Evolutionary conservation across 805 yeast genomes (phyloP).

Genomic region (Yarrowia sp.): DNA sequence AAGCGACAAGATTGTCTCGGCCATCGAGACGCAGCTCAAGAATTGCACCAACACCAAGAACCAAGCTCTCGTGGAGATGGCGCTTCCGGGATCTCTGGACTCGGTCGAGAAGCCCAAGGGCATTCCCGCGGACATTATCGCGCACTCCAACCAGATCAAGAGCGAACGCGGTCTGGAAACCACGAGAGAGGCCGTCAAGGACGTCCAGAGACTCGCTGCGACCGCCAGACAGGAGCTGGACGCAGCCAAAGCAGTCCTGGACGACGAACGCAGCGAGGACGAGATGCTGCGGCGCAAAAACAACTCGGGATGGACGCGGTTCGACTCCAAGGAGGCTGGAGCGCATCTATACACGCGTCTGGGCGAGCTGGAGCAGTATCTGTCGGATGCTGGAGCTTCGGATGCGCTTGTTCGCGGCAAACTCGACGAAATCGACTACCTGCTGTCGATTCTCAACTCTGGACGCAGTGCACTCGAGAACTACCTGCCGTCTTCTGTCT

Average conservation of each 20-base stretch:
- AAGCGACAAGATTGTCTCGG: conserved; percentile 34
- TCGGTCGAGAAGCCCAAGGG: conserved; percentile 54
- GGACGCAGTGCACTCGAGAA: conserved; percentile 37
- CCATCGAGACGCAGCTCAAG: conserved; percentile 38
- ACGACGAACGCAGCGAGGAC: conserved; percentile 57
- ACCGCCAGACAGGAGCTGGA: conserved; percentile 45
- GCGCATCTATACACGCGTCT: conserved; percentile 44
- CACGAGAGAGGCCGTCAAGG: conserved; percentile 46
- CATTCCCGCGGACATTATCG: conserved; percentile 57
- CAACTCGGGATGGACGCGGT: conserved; percentile 52
- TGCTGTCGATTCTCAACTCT: conserved; percentile 47
- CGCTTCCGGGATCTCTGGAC: conserved; percentile 60
- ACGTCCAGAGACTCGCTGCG: conserved; percentile 46
- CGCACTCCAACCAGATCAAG: conserved; percentile 54
- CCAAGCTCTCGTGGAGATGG: conserved; percentile 12
- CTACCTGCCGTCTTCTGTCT: conserved; percentile 37
- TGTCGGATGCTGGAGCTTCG: conserved; percentile 58
- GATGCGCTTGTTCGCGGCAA: conserved; percentile 54
- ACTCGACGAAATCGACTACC: conserved; percentile 49
- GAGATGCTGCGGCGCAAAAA: conserved; percentile 53
- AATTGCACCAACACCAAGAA: conserved; percentile 40
- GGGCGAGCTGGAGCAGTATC: conserved; percentile 47
- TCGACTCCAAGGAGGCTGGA: conserved; percentile 48
- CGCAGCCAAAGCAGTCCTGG: conserved; percentile 41
- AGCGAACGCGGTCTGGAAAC: conserved; percentile 51